Evolutionary conservation across 176 grass and related monocot species (phyloP).

Genomic region (Juncus effusus): DNA sequence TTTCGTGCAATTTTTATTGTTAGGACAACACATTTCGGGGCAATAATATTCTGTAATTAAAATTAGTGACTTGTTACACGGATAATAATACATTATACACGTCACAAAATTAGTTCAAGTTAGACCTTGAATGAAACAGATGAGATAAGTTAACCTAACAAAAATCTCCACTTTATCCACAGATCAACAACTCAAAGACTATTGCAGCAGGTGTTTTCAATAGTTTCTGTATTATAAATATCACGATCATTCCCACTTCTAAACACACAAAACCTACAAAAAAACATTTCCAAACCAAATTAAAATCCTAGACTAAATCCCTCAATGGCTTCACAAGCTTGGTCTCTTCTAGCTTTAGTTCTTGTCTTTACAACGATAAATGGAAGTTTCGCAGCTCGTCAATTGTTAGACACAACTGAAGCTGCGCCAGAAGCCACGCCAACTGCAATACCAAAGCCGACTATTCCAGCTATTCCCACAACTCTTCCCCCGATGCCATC

Average conservation of each 20-base stretch:
- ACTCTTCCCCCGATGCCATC: conserved; percentile 28
- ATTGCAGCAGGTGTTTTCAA: neutral
- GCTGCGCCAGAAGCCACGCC: conserved; percentile 33
- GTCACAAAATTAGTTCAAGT: no score
- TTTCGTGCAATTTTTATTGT: no score
- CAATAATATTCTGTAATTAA: no score
- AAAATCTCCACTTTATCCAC: no score
- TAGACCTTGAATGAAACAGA: no score
- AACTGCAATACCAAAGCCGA: conserved; percentile 24
- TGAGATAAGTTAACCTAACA: no score
- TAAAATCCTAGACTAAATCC: neutral
- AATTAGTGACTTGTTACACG: no score
- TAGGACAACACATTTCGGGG: no score
- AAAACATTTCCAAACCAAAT: neutral
- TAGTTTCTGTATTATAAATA: conserved; percentile 11
- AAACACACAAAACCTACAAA: conserved; percentile 7
- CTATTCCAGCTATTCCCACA: conserved; percentile 29
- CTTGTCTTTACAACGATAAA: conserved; percentile 41
- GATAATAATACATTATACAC: no score
- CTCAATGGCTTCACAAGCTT: conserved; percentile 40
- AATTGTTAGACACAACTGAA: conserved; percentile 47
- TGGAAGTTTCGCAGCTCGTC: conserved; percentile 45
- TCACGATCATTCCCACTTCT: conserved; percentile 5
- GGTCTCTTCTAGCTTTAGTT: conserved; percentile 39
- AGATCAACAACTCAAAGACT: conserved; percentile 3